Base-by-base conservation (phyloP, 192 early-diverging fungal genomes). In the Rhizophlyctis rosea region DNA sequence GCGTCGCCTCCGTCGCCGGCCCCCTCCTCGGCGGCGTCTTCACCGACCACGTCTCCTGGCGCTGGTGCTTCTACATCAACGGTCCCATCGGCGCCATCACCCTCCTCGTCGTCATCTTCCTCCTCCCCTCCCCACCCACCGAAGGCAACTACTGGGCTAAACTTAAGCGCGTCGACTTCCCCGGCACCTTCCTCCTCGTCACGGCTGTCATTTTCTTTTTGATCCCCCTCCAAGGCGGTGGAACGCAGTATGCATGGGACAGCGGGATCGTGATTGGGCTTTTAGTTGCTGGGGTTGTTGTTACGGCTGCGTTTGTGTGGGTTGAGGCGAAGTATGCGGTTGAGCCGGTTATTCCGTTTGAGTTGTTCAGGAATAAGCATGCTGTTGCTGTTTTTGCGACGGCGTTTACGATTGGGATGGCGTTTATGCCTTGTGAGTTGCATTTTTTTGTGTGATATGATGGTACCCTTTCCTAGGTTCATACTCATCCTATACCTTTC, bases 11-110 rank as follows among this genome's bases (percentile, higher is more conserved):
- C 5, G 86, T 90, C 2, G 59, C 90, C 1, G 94, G 93, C 13
- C 91, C 94, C 0, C 75, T 92, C n/a, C 58, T 93, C 16, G 94
- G 94, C 57, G 94, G 94, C 34, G 69, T 83, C 18, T 86, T 94
- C 50, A 89, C 87, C 32, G 82, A 95, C 39, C 34, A 67, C 44
- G 16, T 65, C 25, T 54, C 58, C 16, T 74, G 77, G 72, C 44
- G 73, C 3, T 70, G 71, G 68, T 65, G 58, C 27, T 91, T 91
- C 71, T 91, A 85, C 73, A 82, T 90, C 72, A 94, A 92, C 50
- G 53, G 91, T 14, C 92, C 92, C 31, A 76, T 91, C 58, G 88
- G 91, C 25, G 82, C 82, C 1, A 33, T 87, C 25, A 84, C 89
- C 0, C 57, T 89, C 54, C 59, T 73, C 3, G 60, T 84, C 18